Percentiles rank a stretch among this genome's conserved stretches.
Conservation (phyloP, 306 rosid species). For the Cicer bijugum region DNA sequence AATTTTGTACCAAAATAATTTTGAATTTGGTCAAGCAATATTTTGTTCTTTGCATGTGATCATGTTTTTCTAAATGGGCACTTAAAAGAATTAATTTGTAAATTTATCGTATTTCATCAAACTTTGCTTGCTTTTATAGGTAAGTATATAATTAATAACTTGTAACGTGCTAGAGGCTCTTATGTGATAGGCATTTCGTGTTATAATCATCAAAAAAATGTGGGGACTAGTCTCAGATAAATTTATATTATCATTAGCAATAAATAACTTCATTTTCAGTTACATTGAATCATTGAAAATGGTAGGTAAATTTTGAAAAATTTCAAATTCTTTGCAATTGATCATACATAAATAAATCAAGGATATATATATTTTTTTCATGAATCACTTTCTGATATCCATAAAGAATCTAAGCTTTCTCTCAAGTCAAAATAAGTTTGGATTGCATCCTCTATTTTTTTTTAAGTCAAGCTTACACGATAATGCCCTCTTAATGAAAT, state of each 20-base stretch:
- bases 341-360: slow-evolving; percentile 21
- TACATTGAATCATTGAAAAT: slow-evolving; percentile 37
- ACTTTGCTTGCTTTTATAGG: slow-evolving; percentile 8
- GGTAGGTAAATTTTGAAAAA: slow-evolving; percentile 44
- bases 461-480: neutral
- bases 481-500: neutral
- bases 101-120: neutral
- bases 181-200: neutral
- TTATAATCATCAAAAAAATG: slow-evolving; percentile 4
- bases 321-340: slow-evolving; percentile 13
- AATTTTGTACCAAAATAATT: neutral
- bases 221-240: slow-evolving; percentile 1
- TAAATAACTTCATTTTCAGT: slow-evolving; percentile 22
- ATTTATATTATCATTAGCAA: neutral
- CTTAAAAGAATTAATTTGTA: neutral
- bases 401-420: slow-evolving; percentile 34
- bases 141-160: neutral
- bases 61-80: slow-evolving; percentile 4
- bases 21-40: slow-evolving; percentile 14
- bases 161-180: slow-evolving; percentile 21
- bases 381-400: slow-evolving; percentile 23
- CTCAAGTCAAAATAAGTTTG: slow-evolving; percentile 3
- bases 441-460: neutral
- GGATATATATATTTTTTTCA: neutral
- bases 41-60: slow-evolving; percentile 18